These are phyloP conservation scores for Candida gigantensis DNA, from an alignment of 1,139 yeast species.

Conservation along the genomic window DNA sequence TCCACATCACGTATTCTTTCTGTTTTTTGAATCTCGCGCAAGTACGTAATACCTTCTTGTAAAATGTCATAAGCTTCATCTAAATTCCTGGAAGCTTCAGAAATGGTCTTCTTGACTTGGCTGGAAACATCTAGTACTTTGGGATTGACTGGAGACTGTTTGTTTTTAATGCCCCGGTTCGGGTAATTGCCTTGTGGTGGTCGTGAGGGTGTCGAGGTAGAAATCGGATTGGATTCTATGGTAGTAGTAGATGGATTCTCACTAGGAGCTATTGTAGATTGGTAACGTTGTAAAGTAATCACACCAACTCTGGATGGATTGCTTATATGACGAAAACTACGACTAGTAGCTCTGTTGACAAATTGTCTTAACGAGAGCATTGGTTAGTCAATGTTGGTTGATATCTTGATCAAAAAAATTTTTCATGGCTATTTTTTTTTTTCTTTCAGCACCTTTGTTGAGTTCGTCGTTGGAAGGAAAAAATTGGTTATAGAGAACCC, in stretches of 20 bases:
- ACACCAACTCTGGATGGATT: slow-evolving; percentile 7
- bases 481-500: no score
- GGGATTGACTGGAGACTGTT: slow-evolving; percentile 12
- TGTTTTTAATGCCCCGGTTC: not conserved
- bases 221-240: slow-evolving; percentile 3
- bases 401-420: slow-evolving; percentile 5
- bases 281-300: slow-evolving; percentile 6
- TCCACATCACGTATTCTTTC: slow-evolving; percentile 31
- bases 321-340: slow-evolving; percentile 11
- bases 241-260: slow-evolving; percentile 8
- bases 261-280: slow-evolving; percentile 10
- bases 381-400: not conserved
- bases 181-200: not conserved
- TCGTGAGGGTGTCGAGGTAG: not conserved
- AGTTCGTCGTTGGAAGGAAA: no score
- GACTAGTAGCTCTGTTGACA: slow-evolving; percentile 20
- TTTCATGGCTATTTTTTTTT: slow-evolving; percentile 3
- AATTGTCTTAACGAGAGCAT: slow-evolving; percentile 26
- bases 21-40: slow-evolving; percentile 37
- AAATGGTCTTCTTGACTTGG: slow-evolving; percentile 32
- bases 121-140: slow-evolving; percentile 38
- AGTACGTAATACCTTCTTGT: slow-evolving; percentile 44
- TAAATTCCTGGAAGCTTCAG: slow-evolving; percentile 19
- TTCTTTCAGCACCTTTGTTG: not conserved
- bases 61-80: slow-evolving; percentile 39